A percentile compares a stretch with the other conserved stretches of the same genome.
Evolutionary conservation across 2,329 filamentous ascomycete species (phyloP).

Genomic region (Botrytis squamosa): DNA sequence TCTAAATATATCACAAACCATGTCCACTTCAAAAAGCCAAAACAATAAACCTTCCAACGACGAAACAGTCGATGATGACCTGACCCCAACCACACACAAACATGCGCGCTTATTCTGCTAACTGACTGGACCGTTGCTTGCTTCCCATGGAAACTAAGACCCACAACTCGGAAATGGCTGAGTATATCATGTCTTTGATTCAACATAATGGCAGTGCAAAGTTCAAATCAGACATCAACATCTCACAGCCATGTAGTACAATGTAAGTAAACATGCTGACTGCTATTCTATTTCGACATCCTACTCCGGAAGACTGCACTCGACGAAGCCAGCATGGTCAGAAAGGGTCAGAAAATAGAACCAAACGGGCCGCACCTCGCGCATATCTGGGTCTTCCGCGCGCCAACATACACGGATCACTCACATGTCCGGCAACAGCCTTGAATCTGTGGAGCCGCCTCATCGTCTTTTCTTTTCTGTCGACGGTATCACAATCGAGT

Average conservation of each 20-base stretch:
- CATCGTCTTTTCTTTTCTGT: slow-evolving; percentile 1
- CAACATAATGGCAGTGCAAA: slow-evolving; percentile 11
- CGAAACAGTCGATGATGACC: not conserved
- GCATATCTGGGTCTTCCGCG: slow-evolving; percentile 19
- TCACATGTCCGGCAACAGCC: not conserved
- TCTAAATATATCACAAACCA: slow-evolving; percentile 13
- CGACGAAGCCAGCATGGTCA: not conserved
- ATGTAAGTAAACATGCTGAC: slow-evolving; percentile 7
- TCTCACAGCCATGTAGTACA: slow-evolving; percentile 1
- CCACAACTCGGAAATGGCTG: slow-evolving; percentile 3
- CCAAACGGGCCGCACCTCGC: slow-evolving; percentile 15
- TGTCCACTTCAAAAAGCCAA: not conserved
- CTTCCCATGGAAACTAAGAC: not conserved
- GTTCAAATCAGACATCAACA: not conserved
- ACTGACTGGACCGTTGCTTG: not conserved
- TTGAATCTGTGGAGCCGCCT: slow-evolving; percentile 10
- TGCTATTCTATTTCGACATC: slow-evolving; percentile 11
- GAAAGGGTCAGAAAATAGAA: slow-evolving; percentile 17
- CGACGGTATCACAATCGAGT: not conserved
- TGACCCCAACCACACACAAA: not conserved
- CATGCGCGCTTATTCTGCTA: slow-evolving; percentile 12
- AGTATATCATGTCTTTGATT: not conserved
- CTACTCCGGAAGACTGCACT: not conserved
- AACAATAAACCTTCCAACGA: not conserved
- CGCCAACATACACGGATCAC: slow-evolving; percentile 16